Evolutionary conservation across 1,284 basidiomycete species (phyloP), one percentile per base, ranked within the genome.

Genomic region (Agroathelia rolfsii): DNA sequence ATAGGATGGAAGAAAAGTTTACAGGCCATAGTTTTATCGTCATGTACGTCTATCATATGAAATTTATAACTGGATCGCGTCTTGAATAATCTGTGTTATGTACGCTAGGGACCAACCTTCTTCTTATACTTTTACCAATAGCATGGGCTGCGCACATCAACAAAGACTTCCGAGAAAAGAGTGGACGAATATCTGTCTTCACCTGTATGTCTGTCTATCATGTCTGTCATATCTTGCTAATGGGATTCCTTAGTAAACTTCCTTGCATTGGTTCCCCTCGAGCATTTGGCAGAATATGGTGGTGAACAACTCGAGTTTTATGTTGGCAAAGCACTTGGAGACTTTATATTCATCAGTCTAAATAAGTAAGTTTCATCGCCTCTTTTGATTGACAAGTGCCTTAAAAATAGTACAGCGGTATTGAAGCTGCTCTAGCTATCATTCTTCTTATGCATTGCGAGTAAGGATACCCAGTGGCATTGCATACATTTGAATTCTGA

Each of bases 401-500:
- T 37, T 17, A 34, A 33, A 31, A 13, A 17, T 20, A 19, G 15
- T 16, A 12, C 35, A 71, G 66, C 46, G 50, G 62, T 11, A 64
- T 72, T 6, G 78, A 83, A 55, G 78, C 70, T 0, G 76, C 75
- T 0, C 56, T 83, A 3, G 76, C 75, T 0, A 75, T 83, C 34
- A 69, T 80, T 37, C 55, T 83, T 6, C 53, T 83, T 5, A 43
- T 53, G 10, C 69, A 69, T 51, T 77, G 76, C 71, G 69, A 81
- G 74, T 78, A 41, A 56, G 72, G 66, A 16, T 10, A 7, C 14
- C 31, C 3, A 1, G 3, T 9, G 4, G 12, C 2, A 19, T 21
- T 5, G 4, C n/a, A n/a, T n/a, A n/a, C n/a, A n/a, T n/a, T n/a
- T n/a, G n/a, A n/a, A n/a, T n/a, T 8, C 24, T 23, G 31, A 5